phyloP scores from a whole-genome alignment of 2,329 filamentous ascomycete species.

The Phialophora tarda region DNA sequence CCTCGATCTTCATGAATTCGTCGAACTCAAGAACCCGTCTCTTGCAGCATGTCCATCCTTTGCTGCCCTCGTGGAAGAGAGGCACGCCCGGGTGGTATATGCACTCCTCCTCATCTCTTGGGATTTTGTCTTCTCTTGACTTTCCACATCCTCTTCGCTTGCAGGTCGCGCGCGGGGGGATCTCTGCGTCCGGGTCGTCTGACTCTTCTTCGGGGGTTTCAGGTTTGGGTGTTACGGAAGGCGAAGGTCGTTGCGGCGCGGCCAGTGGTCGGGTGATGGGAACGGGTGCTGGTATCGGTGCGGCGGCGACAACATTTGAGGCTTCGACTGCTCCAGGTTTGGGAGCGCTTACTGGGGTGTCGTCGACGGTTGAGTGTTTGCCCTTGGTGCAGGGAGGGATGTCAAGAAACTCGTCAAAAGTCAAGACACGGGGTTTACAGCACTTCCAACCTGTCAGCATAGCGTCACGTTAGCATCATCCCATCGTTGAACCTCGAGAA shows the following conservation, averaged over 20 bases:
- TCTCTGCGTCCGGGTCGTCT: conserved; percentile 76
- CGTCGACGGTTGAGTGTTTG: conserved; percentile 87
- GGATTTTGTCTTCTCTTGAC: conserved; percentile 53
- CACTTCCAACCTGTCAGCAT: conserved; percentile 86
- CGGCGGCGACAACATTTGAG: conserved; percentile 32
- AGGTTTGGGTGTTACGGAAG: conserved; percentile 57
- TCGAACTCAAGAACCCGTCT: conserved; percentile 93
- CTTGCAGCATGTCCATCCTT: conserved; percentile 98
- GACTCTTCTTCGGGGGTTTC: conserved; percentile 80
- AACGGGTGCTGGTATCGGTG: conserved; percentile 31
- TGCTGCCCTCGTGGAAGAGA: conserved; percentile 97
- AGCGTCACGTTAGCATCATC: background rate
- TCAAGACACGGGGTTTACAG: conserved; percentile 94
- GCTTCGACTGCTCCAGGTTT: conserved; percentile 34
- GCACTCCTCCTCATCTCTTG: conserved; percentile 75
- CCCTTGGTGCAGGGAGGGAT: conserved; percentile 93
- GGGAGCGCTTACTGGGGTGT: conserved; percentile 59
- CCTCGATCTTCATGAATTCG: conserved; percentile 94
- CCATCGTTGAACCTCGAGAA: background rate
- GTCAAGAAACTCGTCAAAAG: conserved; percentile 95
- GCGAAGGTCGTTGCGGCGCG: conserved; percentile 45
- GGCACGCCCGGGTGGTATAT: conserved; percentile 87
- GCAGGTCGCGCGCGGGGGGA: conserved; percentile 76
- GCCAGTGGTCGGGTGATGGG: conserved; percentile 37
- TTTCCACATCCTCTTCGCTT: conserved; percentile 75